Evolutionary conservation across 2,329 filamentous ascomycete species (phyloP), one percentile per base, ranked within the genome.

Genomic region (Xylaria sp.): DNA sequence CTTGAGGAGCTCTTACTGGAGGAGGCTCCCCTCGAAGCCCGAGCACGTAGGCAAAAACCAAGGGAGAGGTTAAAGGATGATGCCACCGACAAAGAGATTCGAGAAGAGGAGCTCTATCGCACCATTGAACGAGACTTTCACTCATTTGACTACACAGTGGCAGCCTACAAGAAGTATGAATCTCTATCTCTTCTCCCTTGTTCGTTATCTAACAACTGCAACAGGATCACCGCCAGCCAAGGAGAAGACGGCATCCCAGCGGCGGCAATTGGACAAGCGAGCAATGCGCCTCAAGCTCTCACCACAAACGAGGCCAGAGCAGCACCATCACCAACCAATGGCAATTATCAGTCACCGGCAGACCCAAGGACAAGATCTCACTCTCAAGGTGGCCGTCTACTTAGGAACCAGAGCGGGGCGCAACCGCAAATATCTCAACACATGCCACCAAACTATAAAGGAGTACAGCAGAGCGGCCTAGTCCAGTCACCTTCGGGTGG

Each of bases 81-180:
- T 82, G 96, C 96, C 1, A 97, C 95, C 0, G 93, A 94, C 51
- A 95, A 97, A 80, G 95, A 99, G 79, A 97, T 98, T 65, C 88
- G 94, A 25, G 94, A 97, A 74, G 95, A 99, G 71, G 94, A 98
- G 80, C 86, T 98, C 25, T 96, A 98, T 79, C 90, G 90, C 72
- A 92, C 97, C 88, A 98, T 99, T 70, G 96, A 99, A 80, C 92
- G 89, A 4, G 92, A 97, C 76, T 99, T 98, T 78, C 90, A 92
- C 79, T 93, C 94, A 0, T 99, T 98, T 79, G 96, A 99, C 80
- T 99, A 99, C 81, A 98, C 94, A 0, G 83, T 91, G 2, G 90
- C 93, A 23, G 92, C 90, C 3, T 95, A 94, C 76, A 90, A 91
- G 77, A 91, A 91, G 87, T 94, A 72, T 55, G 67, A 39, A 57